A percentile compares a stretch with the other conserved stretches of the same genome.
Conservation (phyloP, 495 filamentous ascomycete species). For the Astrothelium macrocarpum region DNA sequence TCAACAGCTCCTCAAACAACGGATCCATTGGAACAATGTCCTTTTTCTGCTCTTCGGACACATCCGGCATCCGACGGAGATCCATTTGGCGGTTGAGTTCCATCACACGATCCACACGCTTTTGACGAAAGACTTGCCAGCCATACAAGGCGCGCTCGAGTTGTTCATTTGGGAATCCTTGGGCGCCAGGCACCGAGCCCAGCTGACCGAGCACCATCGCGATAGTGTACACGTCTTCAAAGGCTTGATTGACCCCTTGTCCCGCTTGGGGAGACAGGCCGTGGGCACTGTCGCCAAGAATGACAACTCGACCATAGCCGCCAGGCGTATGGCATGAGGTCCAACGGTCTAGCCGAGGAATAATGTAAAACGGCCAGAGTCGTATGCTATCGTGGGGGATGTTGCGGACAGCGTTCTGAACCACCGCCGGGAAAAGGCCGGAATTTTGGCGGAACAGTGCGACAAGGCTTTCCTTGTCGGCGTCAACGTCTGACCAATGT, state of each 20-base stretch:
- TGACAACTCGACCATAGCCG: conserved; percentile 4
- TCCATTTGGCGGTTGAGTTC: no score
- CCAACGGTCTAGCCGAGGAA: neutral
- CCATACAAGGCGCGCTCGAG: no score
- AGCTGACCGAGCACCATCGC: conserved; percentile 6
- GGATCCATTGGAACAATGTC: no score
- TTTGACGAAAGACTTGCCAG: no score
- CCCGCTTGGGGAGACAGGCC: conserved; percentile 8
- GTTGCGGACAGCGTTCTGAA: neutral
- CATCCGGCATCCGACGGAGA: no score
- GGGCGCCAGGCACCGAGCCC: no score
- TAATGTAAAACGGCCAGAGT: neutral
- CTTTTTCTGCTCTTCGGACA: no score
- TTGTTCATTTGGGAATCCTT: neutral
- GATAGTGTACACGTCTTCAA: conserved; percentile 12
- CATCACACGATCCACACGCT: no score
- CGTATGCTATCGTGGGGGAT: neutral
- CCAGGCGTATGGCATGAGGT: neutral
- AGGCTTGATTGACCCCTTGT: conserved; percentile 12
- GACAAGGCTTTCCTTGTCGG: neutral
- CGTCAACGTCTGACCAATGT: neutral
- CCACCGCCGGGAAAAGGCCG: neutral
- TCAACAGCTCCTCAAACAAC: no score
- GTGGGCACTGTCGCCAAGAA: conserved; percentile 13
- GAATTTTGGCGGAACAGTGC: neutral